These are phyloP conservation scores for Talaromyces pinophilus DNA, from an alignment of 2,329 filamentous ascomycete genomes.

Conservation along the genomic window DNA sequence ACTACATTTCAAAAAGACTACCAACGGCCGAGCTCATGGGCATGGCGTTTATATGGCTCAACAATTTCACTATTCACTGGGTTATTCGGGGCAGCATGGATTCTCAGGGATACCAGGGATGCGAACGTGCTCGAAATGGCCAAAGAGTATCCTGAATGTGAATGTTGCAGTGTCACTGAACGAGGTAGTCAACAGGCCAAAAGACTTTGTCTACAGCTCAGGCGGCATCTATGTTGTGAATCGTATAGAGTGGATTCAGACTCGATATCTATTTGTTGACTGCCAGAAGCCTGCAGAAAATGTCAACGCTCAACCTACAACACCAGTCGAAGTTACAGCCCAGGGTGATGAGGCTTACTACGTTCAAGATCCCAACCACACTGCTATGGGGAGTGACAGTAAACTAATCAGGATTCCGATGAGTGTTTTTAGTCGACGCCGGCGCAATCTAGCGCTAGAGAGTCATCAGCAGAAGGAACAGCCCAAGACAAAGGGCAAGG, in stretches of 20 bases:
- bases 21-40: slow-evolving; percentile 70
- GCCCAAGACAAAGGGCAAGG: slow-evolving; percentile 22
- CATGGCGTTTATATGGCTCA: slow-evolving; percentile 80
- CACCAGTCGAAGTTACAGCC: not conserved
- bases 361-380: slow-evolving; percentile 40
- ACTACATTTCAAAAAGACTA: slow-evolving; percentile 66
- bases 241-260: slow-evolving; percentile 83
- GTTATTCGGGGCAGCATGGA: slow-evolving; percentile 46
- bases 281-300: slow-evolving; percentile 24
- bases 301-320: not conserved
- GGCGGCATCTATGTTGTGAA: slow-evolving; percentile 70
- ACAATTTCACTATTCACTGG: slow-evolving; percentile 57
- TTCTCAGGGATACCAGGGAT: slow-evolving; percentile 20
- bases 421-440: slow-evolving; percentile 51
- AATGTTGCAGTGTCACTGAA: slow-evolving; percentile 69
- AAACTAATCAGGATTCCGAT: slow-evolving; percentile 54
- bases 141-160: slow-evolving; percentile 65
- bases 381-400: slow-evolving; percentile 44
- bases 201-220: slow-evolving; percentile 56
- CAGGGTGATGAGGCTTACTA: slow-evolving; percentile 29
- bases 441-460: slow-evolving; percentile 30
- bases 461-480: slow-evolving; percentile 21
- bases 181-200: slow-evolving; percentile 76
- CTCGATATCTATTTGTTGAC: slow-evolving; percentile 75
- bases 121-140: slow-evolving; percentile 55